These are phyloP conservation scores for Phytopythium vexans DNA, from an alignment of 352 stramenopile species.

Conservation along the genomic window DNA sequence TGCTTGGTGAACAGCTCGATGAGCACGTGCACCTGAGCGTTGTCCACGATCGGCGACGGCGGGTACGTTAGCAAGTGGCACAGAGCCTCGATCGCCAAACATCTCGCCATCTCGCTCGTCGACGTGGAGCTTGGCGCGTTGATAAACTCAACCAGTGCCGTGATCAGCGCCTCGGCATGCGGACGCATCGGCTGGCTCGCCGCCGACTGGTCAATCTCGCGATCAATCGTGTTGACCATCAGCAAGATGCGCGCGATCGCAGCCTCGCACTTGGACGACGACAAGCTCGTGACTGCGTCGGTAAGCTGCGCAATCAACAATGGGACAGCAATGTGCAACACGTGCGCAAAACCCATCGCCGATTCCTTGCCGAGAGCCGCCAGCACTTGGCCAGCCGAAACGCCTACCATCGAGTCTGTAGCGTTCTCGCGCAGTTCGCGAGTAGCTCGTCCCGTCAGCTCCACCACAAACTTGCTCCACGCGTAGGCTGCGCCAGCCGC, in stretches of 20 bases:
- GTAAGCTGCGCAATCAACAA: slow-evolving; percentile 65
- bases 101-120: slow-evolving; percentile 46
- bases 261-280: slow-evolving; percentile 65
- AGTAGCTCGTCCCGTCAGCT: slow-evolving; percentile 61
- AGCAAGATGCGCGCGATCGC: slow-evolving; percentile 59
- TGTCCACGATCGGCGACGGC: slow-evolving; percentile 70
- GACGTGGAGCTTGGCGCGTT: slow-evolving; percentile 18
- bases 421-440: slow-evolving; percentile 67
- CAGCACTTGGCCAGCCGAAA: slow-evolving; percentile 69
- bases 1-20: slow-evolving; percentile 74
- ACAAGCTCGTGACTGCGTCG: slow-evolving; percentile 23
- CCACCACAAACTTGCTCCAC: slow-evolving; percentile 85
- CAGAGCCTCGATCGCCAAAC: slow-evolving; percentile 60
- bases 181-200: slow-evolving; percentile 72
- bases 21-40: slow-evolving; percentile 56
- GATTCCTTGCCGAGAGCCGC: slow-evolving; percentile 67
- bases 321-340: slow-evolving; percentile 59
- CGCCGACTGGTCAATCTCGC: slow-evolving; percentile 76
- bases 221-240: slow-evolving; percentile 80
- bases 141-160: slow-evolving; percentile 57
- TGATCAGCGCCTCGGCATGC: slow-evolving; percentile 52
- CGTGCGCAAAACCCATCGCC: slow-evolving; percentile 59
- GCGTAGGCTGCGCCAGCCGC: slow-evolving; percentile 60
- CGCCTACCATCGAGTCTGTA: slow-evolving; percentile 77
- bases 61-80: slow-evolving; percentile 77